Conservation (phyloP, 129 eudicot genomes). For the Arctium minus region DNA sequence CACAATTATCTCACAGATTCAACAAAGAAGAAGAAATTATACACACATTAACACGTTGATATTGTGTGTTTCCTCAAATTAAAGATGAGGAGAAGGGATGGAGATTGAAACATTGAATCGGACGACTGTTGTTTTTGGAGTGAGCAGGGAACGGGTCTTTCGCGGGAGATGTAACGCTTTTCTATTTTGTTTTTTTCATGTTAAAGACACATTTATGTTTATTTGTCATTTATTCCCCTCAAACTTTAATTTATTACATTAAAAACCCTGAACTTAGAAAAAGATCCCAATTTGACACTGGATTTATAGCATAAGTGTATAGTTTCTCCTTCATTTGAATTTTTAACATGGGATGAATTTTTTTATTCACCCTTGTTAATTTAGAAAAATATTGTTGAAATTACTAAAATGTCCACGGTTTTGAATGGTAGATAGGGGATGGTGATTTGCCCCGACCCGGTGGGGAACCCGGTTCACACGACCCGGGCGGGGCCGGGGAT, state of each 20-base stretch:
- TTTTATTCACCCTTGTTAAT: no score
- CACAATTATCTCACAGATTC: not conserved
- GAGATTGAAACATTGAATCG: slow-evolving; percentile 17
- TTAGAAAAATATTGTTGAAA: not conserved
- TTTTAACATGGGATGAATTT: not conserved
- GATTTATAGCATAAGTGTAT: not conserved
- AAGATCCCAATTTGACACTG: not conserved
- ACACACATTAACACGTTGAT: not conserved
- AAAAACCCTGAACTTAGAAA: not conserved
- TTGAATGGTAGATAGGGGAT: no score
- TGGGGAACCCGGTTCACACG: no score
- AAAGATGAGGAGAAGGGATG: slow-evolving; percentile 17
- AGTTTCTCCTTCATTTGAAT: not conserved
- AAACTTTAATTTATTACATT: not conserved
- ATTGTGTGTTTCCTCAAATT: slow-evolving; percentile 20
- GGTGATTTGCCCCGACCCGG: no score
- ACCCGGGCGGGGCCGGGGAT: no score
- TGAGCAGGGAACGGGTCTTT: slow-evolving; percentile 38
- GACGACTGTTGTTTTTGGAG: slow-evolving; percentile 17
- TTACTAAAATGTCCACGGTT: no score
- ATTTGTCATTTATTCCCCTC: not conserved
- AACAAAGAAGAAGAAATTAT: not conserved
- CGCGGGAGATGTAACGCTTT: slow-evolving; percentile 27
- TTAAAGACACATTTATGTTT: not conserved
- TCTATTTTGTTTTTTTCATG: not conserved